Percentiles rank a stretch among this genome's conserved stretches.
phyloP scores from a whole-genome alignment of 345 rosid species.

The Gossypioides kirkii region DNA sequence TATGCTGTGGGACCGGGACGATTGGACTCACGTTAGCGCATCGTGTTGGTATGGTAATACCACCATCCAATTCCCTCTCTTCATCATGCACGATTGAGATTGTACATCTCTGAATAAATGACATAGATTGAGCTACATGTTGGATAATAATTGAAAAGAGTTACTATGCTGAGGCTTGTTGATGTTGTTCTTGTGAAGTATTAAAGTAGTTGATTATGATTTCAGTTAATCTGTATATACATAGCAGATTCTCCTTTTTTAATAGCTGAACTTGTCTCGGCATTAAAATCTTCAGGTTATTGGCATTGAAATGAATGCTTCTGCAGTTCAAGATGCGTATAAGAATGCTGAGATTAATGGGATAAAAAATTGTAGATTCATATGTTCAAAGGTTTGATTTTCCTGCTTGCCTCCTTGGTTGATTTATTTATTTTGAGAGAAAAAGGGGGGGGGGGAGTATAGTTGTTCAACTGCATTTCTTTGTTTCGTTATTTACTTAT shows the following conservation, averaged over 20 bases:
- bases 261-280: slow-evolving; percentile 11
- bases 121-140: slow-evolving; percentile 7
- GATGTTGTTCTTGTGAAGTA: background rate
- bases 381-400: slow-evolving; percentile 72
- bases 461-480: background rate
- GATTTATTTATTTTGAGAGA: background rate
- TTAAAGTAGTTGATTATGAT: background rate
- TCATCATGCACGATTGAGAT: background rate
- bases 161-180: background rate
- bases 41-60: slow-evolving; percentile 88
- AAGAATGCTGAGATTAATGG: slow-evolving; percentile 84
- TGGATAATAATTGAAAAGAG: background rate
- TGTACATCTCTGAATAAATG: background rate
- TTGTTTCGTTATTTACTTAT: background rate
- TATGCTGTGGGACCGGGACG: slow-evolving; percentile 97
- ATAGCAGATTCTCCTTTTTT: background rate
- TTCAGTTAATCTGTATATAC: background rate
- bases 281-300: slow-evolving; percentile 49
- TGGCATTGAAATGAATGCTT: slow-evolving; percentile 96
- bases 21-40: slow-evolving; percentile 89
- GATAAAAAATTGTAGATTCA: slow-evolving; percentile 80
- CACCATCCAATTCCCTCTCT: slow-evolving; percentile 18
- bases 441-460: background rate
- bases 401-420: background rate
- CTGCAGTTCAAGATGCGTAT: slow-evolving; percentile 90